These are phyloP conservation scores for Claviceps cyperi DNA, from an alignment of 2,329 filamentous ascomycete species.

Conservation along the genomic window DNA sequence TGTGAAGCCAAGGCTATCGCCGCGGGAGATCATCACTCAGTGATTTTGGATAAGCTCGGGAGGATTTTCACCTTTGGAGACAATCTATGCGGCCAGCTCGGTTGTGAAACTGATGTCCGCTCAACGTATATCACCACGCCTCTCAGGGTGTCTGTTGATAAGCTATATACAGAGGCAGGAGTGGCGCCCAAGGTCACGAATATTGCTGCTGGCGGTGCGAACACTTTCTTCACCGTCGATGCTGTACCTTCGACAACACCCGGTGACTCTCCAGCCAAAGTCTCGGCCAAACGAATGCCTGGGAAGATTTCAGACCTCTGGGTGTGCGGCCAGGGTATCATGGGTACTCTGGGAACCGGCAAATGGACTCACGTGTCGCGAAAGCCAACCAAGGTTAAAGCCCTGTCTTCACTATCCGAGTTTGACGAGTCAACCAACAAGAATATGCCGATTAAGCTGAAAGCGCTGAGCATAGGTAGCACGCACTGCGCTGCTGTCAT, in stretches of 20 bases:
- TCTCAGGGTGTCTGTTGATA: slow-evolving; percentile 52
- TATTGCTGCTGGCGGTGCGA: slow-evolving; percentile 73
- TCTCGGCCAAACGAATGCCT: slow-evolving; percentile 20
- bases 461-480: slow-evolving; percentile 57
- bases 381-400: slow-evolving; percentile 65
- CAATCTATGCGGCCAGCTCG: slow-evolving; percentile 81
- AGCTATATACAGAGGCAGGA: slow-evolving; percentile 55
- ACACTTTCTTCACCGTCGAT: slow-evolving; percentile 79
- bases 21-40: slow-evolving; percentile 73
- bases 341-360: slow-evolving; percentile 69
- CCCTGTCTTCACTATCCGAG: slow-evolving; percentile 71
- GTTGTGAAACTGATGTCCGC: slow-evolving; percentile 55
- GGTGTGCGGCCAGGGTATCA: slow-evolving; percentile 76
- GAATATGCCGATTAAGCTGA: slow-evolving; percentile 64
- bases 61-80: slow-evolving; percentile 80
- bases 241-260: slow-evolving; percentile 36
- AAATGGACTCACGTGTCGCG: slow-evolving; percentile 79
- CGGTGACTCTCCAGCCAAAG: slow-evolving; percentile 9
- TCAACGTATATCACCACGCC: slow-evolving; percentile 53
- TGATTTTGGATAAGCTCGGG: slow-evolving; percentile 62
- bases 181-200: slow-evolving; percentile 54
- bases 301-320: slow-evolving; percentile 49
- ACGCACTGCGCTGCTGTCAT: slow-evolving; percentile 75
- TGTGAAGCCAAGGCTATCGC: slow-evolving; percentile 63
- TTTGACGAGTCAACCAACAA: slow-evolving; percentile 61